A percentile compares a stretch with the other conserved stretches of the same genome.
phyloP scores from a whole-genome alignment of 2,329 filamentous ascomycete species.

The Aspergillus ochraceus region DNA sequence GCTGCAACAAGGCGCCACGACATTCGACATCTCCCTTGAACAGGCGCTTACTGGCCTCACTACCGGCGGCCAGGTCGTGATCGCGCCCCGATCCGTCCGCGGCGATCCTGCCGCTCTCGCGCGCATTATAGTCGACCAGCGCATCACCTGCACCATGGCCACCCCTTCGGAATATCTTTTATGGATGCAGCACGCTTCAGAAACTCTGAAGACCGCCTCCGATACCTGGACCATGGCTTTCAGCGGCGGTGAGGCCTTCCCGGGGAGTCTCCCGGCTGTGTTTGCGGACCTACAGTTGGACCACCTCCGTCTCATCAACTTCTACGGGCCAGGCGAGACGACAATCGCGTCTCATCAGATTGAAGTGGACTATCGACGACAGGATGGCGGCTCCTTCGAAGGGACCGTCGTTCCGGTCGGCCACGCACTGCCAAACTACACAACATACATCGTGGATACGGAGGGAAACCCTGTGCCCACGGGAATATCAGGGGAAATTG shows the following conservation, averaged over 20 bases:
- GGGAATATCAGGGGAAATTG: constrained; percentile 47
- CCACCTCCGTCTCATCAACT: constrained; percentile 11
- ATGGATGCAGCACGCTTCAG: background rate
- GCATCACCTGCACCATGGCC: background rate
- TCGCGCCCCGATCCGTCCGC: constrained; percentile 14
- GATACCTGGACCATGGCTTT: constrained; percentile 6
- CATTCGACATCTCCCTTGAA: constrained; percentile 16
- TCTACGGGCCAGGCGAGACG: constrained; percentile 24
- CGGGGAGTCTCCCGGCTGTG: constrained; percentile 6
- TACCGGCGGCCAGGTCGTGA: constrained; percentile 19
- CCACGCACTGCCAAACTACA: constrained; percentile 36
- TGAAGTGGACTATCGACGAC: background rate
- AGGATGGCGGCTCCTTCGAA: background rate
- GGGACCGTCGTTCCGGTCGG: background rate
- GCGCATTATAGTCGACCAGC: constrained; percentile 15
- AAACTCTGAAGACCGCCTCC: background rate
- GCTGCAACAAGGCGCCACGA: constrained; percentile 19
- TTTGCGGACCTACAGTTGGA: constrained; percentile 10
- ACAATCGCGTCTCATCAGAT: constrained; percentile 14
- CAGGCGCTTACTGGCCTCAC: constrained; percentile 21
- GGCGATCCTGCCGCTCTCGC: constrained; percentile 20
- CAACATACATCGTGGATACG: constrained; percentile 38
- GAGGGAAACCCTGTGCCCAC: constrained; percentile 37
- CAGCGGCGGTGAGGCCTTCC: constrained; percentile 21
- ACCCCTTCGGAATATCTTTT: background rate